phyloP scores from a whole-genome alignment of 768 basidiomycete genomes.

The Cantharellus anzutake region DNA sequence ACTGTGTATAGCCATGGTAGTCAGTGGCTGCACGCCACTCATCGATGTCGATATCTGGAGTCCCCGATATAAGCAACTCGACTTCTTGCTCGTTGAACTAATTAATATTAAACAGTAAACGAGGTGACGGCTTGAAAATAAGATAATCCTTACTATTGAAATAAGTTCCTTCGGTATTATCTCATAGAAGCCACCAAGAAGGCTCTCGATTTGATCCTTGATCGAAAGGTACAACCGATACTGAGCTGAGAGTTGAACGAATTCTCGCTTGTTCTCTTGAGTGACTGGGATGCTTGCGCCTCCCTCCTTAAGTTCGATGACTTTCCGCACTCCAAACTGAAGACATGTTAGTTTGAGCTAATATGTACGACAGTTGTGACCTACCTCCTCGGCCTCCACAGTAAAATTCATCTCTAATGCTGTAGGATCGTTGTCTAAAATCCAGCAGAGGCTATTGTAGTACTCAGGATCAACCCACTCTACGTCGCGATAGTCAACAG shows the following conservation, averaged over 20 bases:
- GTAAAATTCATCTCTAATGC: slow-evolving; percentile 80
- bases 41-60: slow-evolving; percentile 97
- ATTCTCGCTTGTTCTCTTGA: slow-evolving; percentile 91
- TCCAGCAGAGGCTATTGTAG: slow-evolving; percentile 96
- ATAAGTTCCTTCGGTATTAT: slow-evolving; percentile 94
- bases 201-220: slow-evolving; percentile 83
- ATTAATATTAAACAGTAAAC: slow-evolving; percentile 1
- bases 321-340: slow-evolving; percentile 79
- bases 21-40: slow-evolving; percentile 90
- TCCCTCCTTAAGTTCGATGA: slow-evolving; percentile 69
- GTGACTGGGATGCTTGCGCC: slow-evolving; percentile 79
- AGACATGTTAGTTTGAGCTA: background rate
- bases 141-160: slow-evolving; percentile 47
- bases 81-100: slow-evolving; percentile 92
- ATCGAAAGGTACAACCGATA: slow-evolving; percentile 88
- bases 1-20: slow-evolving; percentile 71
- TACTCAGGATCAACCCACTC: slow-evolving; percentile 98
- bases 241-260: slow-evolving; percentile 86
- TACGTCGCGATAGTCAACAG: slow-evolving; percentile 87
- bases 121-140: background rate
- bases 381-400: slow-evolving; percentile 85
- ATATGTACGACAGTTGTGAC: slow-evolving; percentile 10
- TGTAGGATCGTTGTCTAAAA: slow-evolving; percentile 87
- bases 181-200: slow-evolving; percentile 86
- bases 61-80: slow-evolving; percentile 85